Conservation (phyloP, 257 asterid genomes). For the Ophiorrhiza pumila region DNA sequence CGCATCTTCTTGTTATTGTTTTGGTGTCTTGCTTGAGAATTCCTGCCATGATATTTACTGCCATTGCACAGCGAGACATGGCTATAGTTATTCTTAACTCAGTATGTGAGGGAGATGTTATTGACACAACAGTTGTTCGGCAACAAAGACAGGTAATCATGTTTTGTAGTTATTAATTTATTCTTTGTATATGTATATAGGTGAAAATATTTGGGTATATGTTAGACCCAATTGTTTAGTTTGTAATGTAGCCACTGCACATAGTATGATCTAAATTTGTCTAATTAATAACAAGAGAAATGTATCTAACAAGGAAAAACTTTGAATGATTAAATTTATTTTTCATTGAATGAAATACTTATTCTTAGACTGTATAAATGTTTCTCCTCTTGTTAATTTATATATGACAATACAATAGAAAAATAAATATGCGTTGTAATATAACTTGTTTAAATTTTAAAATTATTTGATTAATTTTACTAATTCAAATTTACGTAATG, state of each 20-base stretch:
- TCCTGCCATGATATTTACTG: conserved; percentile 23
- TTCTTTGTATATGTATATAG: not conserved
- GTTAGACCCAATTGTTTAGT: no score
- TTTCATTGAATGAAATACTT: no score
- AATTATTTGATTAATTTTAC: not conserved
- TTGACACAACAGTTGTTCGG: conserved; percentile 8
- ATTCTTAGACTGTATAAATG: no score
- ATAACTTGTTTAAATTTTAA: no score
- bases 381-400: no score
- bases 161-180: not conserved
- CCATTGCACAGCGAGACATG: conserved; percentile 18
- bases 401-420: no score
- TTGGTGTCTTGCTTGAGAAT: conserved; percentile 14
- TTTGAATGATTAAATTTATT: no score
- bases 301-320: no score
- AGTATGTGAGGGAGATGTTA: not conserved
- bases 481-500: not conserved
- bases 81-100: conserved; percentile 18
- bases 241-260: no score
- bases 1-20: not conserved
- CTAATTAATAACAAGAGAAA: not conserved
- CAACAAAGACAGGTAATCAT: conserved; percentile 22
- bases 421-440: no score
- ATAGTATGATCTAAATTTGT: not conserved
- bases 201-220: not conserved